These are phyloP conservation scores for Salvia miltiorrhiza DNA, from an alignment of 257 asterid genomes.

Conservation along the genomic window DNA sequence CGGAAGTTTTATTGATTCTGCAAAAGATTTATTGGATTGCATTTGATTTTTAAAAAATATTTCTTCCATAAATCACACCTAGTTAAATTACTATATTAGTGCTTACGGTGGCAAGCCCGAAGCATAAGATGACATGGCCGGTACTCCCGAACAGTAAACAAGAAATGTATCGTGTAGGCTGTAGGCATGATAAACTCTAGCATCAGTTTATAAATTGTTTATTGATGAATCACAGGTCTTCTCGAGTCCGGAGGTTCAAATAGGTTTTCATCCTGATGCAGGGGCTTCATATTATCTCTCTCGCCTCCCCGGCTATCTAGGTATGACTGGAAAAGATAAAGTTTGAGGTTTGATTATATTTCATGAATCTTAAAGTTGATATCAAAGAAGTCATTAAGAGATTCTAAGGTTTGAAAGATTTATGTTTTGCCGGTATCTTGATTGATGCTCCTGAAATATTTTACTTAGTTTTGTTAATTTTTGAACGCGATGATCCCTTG, in stretches of 20 bases:
- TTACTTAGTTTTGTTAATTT: too few relatives aligned
- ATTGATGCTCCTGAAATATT: background rate
- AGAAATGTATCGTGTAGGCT: background rate
- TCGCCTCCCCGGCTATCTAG: slow-evolving; percentile 97
- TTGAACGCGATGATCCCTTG: background rate
- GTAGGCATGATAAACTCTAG: background rate
- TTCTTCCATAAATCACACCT: background rate
- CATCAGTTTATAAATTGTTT: background rate
- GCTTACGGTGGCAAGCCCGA: too few relatives aligned
- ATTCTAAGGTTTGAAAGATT: background rate
- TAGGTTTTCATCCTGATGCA: slow-evolving; percentile 98
- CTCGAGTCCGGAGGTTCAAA: slow-evolving; percentile 80
- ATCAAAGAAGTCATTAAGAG: too few relatives aligned
- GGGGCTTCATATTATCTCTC: slow-evolving; percentile 98
- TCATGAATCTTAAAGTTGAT: slow-evolving; percentile 9
- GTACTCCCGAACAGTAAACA: background rate
- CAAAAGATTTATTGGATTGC: background rate
- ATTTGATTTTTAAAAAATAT: background rate
- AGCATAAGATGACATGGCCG: background rate
- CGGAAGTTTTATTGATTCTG: background rate
- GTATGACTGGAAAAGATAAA: slow-evolving; percentile 31
- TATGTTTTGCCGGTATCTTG: too few relatives aligned
- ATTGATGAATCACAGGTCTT: slow-evolving; percentile 50
- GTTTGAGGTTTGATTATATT: slow-evolving; percentile 6
- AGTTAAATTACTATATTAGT: too few relatives aligned